These are phyloP conservation scores for Polygonum maritimum DNA, from an alignment of 148 eudicot genomes.

Conservation along the genomic window DNA sequence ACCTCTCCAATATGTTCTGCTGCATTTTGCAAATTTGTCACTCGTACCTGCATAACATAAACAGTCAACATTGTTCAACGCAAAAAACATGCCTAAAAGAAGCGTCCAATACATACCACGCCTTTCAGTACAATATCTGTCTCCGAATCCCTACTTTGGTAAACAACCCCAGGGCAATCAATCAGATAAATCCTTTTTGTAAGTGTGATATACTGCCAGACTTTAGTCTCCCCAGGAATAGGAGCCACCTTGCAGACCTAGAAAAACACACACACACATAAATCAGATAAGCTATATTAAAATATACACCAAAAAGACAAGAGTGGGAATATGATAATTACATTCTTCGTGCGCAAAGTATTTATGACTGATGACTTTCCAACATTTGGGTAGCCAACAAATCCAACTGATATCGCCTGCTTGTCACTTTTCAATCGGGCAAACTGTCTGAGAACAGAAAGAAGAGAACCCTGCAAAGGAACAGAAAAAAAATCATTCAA, in stretches of 20 bases:
- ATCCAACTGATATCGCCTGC: constrained; percentile 89
- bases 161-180: constrained; percentile 96
- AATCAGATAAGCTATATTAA: not conserved
- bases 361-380: constrained; percentile 95
- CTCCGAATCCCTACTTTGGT: constrained; percentile 62
- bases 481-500: not conserved
- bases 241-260: constrained; percentile 95
- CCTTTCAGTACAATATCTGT: constrained; percentile 96
- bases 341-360: constrained; percentile 81
- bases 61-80: not conserved
- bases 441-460: constrained; percentile 81
- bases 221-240: constrained; percentile 98
- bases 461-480: constrained; percentile 63
- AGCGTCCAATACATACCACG: constrained; percentile 58
- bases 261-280: not conserved
- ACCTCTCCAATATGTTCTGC: constrained; percentile 90
- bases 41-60: constrained; percentile 59
- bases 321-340: constrained; percentile 12
- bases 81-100: not conserved
- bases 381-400: constrained; percentile 94
- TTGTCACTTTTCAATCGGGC: constrained; percentile 80
- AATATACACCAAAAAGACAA: not conserved
- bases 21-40: constrained; percentile 81
- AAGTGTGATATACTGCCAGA: constrained; percentile 89
- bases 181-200: constrained; percentile 80